Conservation (phyloP, 768 basidiomycete species). For the Candolleomyces aberdarensis region DNA sequence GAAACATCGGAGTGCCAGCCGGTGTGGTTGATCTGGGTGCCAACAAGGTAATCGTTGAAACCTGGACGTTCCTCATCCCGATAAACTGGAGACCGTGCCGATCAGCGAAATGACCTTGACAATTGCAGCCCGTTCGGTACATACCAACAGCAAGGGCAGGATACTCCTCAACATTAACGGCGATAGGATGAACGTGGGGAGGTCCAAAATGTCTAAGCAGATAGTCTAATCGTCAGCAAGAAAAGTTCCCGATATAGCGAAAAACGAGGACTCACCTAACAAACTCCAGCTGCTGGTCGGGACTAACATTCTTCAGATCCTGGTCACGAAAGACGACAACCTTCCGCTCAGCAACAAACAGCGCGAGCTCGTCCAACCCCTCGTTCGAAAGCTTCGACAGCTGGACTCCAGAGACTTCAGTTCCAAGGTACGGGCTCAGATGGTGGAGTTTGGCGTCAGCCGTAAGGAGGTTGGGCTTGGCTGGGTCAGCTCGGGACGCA, state of each 20-base stretch:
- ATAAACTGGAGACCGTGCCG: conserved; percentile 39
- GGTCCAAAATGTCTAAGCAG: conserved; percentile 28
- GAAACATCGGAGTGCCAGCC: conserved; percentile 57
- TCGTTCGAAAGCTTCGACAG: conserved; percentile 49
- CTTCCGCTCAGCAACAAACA: conserved; percentile 51
- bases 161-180: conserved; percentile 51
- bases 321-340: conserved; percentile 57
- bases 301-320: conserved; percentile 55
- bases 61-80: conserved; percentile 40
- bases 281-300: conserved; percentile 51
- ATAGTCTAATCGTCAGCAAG: not conserved
- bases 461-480: conserved; percentile 48
- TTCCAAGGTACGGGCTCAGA: conserved; percentile 51
- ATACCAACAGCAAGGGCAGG: conserved; percentile 34
- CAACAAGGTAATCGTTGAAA: conserved; percentile 37
- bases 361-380: conserved; percentile 52
- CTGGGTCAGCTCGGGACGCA: conserved; percentile 47
- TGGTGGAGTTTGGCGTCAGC: conserved; percentile 34
- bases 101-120: not conserved
- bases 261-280: conserved; percentile 28
- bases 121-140: not conserved
- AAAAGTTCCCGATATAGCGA: not conserved
- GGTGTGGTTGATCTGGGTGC: conserved; percentile 24
- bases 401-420: conserved; percentile 49
- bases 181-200: conserved; percentile 35